phyloP scores from a whole-genome alignment of 805 yeast species.

The Debaryomyces prosopidis region DNA sequence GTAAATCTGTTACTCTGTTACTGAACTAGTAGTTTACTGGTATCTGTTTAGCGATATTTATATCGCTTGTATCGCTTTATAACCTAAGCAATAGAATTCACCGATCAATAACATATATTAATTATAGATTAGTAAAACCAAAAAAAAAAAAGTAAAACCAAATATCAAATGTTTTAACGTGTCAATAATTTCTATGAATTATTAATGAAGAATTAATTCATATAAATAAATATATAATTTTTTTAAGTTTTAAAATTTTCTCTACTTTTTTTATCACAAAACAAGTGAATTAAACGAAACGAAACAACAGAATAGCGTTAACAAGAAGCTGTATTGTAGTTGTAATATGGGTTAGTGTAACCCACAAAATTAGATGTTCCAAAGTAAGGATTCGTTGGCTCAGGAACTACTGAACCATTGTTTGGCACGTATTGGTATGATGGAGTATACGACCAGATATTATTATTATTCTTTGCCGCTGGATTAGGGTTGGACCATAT shows the following conservation, averaged over 20 bases:
- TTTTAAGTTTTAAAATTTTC: neutral
- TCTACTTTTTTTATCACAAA: neutral
- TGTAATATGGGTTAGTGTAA: slow-evolving; percentile 39
- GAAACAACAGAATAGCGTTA: neutral
- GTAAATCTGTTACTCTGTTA: neutral
- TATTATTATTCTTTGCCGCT: slow-evolving; percentile 3
- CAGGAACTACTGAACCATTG: slow-evolving; percentile 3
- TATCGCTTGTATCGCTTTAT: too few relatives aligned
- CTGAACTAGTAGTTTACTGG: too few relatives aligned
- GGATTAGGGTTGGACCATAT: slow-evolving; percentile 24
- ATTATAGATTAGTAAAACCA: slow-evolving; percentile 4
- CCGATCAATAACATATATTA: neutral
- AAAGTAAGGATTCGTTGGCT: slow-evolving; percentile 21
- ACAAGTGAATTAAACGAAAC: neutral
- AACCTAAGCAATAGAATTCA: too few relatives aligned
- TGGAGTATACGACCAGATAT: slow-evolving; percentile 28
- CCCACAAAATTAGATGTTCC: slow-evolving; percentile 28
- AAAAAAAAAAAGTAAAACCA: slow-evolving; percentile 11
- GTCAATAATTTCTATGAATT: too few relatives aligned
- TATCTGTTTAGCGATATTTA: too few relatives aligned
- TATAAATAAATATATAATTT: neutral
- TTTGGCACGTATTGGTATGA: slow-evolving; percentile 17
- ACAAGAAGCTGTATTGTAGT: slow-evolving; percentile 31
- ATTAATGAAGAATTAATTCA: neutral
- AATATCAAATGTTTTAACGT: too few relatives aligned